Conservation (phyloP, 2,329 filamentous ascomycete genomes). For the Camptophora hylomeconis region DNA sequence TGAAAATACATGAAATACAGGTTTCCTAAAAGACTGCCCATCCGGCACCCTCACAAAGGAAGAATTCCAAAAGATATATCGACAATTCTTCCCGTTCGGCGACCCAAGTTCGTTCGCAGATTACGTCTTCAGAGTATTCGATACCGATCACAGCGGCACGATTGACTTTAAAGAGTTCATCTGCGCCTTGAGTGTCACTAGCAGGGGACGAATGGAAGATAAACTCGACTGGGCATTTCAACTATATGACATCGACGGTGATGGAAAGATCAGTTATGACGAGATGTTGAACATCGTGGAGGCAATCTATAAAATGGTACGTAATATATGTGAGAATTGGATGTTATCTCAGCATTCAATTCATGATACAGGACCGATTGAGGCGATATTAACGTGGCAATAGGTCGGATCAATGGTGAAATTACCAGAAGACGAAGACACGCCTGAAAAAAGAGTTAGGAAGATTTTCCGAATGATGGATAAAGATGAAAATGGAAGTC, state of each 20-base stretch:
- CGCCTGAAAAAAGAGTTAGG: slow-evolving; percentile 89
- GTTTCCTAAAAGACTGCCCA: slow-evolving; percentile 96
- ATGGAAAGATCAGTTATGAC: slow-evolving; percentile 97
- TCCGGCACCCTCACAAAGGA: slow-evolving; percentile 94
- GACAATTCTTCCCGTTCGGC: slow-evolving; percentile 97
- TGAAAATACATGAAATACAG: not conserved
- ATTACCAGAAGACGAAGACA: slow-evolving; percentile 95
- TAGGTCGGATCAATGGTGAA: slow-evolving; percentile 99
- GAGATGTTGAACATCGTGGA: slow-evolving; percentile 99
- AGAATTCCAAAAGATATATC: slow-evolving; percentile 99
- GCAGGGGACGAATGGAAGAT: slow-evolving; percentile 96
- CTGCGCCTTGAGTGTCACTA: slow-evolving; percentile 91
- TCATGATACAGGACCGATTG: too few species aligned
- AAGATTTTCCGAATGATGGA: slow-evolving; percentile 99
- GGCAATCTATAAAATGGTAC: slow-evolving; percentile 99
- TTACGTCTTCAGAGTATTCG: slow-evolving; percentile 98
- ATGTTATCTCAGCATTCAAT: not conserved
- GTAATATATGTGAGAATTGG: slow-evolving; percentile 9
- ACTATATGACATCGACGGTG: slow-evolving; percentile 96
- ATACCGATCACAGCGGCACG: slow-evolving; percentile 89
- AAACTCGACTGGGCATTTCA: slow-evolving; percentile 99
- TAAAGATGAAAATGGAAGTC: slow-evolving; percentile 95
- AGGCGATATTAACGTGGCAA: too few species aligned
- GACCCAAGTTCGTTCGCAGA: slow-evolving; percentile 96
- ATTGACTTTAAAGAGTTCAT: slow-evolving; percentile 99